A percentile compares a stretch with the other conserved stretches of the same genome.
Conservation (phyloP, 139 green algal genomes). For the Chlorella sp. region DNA sequence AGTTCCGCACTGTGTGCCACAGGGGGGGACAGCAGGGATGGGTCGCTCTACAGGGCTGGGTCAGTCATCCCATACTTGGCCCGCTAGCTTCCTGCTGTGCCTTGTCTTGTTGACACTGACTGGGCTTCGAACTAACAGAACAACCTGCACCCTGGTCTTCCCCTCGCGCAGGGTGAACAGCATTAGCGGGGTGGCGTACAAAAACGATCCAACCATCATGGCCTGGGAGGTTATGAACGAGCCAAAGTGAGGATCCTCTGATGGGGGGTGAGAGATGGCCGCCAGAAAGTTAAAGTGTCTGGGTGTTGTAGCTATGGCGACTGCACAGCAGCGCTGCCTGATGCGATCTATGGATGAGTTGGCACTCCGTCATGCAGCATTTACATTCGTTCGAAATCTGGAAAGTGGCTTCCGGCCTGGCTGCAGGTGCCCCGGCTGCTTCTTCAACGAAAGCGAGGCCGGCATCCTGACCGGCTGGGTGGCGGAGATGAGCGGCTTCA, state of each 20-base stretch:
- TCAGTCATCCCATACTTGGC: background rate
- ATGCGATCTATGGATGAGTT: background rate
- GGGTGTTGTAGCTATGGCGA: background rate
- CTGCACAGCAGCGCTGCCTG: background rate
- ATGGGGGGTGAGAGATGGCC: background rate
- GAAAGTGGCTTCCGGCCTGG: background rate
- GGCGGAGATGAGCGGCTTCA: background rate
- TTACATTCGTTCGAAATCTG: background rate
- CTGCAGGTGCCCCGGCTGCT: slow-evolving; percentile 1
- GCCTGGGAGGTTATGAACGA: slow-evolving; percentile 2
- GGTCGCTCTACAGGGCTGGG: background rate
- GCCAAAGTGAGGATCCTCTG: background rate
- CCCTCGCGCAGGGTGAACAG: background rate
- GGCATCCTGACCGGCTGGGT: background rate
- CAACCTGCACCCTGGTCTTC: background rate
- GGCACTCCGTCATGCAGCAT: too few relatives aligned
- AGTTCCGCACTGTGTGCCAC: too few relatives aligned
- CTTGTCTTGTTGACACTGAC: background rate
- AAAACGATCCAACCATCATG: background rate
- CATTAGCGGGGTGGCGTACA: background rate
- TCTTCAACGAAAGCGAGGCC: background rate
- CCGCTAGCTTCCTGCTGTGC: background rate
- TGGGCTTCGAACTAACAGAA: background rate
- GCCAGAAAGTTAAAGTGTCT: background rate
- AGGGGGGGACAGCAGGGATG: background rate